These are phyloP conservation scores for Coprinellus micaceus DNA, from an alignment of 768 basidiomycete species.

Conservation along the genomic window DNA sequence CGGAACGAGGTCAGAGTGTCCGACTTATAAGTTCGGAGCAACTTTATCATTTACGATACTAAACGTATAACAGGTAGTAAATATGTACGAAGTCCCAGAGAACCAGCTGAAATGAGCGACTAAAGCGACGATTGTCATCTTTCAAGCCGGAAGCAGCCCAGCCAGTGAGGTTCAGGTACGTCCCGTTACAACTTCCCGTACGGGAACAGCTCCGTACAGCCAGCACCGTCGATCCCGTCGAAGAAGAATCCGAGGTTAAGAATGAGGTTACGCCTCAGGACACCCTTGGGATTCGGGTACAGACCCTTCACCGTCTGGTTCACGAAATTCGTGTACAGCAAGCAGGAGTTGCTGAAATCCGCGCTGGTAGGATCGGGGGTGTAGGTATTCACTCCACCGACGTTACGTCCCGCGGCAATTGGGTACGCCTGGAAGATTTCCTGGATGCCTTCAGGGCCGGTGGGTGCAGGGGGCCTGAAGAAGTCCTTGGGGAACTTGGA, in stretches of 20 bases:
- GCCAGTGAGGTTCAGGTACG: too few relatives aligned
- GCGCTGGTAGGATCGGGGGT: slow-evolving; percentile 13
- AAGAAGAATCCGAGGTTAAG: slow-evolving; percentile 13
- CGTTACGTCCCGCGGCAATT: slow-evolving; percentile 15
- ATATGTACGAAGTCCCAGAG: too few relatives aligned
- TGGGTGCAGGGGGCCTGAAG: slow-evolving; percentile 9
- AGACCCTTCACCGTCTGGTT: slow-evolving; percentile 12
- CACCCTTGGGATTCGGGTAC: slow-evolving; percentile 19
- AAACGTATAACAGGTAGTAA: too few relatives aligned
- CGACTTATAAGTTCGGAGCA: too few relatives aligned
- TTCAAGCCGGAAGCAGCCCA: too few relatives aligned
- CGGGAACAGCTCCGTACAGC: slow-evolving; percentile 13
- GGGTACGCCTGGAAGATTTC: slow-evolving; percentile 7
- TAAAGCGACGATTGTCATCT: too few relatives aligned
- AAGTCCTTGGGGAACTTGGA: slow-evolving; percentile 17
- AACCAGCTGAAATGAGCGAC: too few relatives aligned
- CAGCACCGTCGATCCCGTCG: not conserved
- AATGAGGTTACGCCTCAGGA: slow-evolving; percentile 12
- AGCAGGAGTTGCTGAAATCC: slow-evolving; percentile 10
- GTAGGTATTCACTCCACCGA: slow-evolving; percentile 13
- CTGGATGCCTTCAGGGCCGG: slow-evolving; percentile 3
- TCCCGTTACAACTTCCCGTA: too few relatives aligned
- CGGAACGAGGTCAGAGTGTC: too few relatives aligned
- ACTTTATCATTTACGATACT: too few relatives aligned
- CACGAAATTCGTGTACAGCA: slow-evolving; percentile 15